Percentiles rank a stretch among this genome's conserved stretches.
These are phyloP conservation scores for Alternaria rosae DNA, from an alignment of 2,329 filamentous ascomycete species.

Conservation along the genomic window DNA sequence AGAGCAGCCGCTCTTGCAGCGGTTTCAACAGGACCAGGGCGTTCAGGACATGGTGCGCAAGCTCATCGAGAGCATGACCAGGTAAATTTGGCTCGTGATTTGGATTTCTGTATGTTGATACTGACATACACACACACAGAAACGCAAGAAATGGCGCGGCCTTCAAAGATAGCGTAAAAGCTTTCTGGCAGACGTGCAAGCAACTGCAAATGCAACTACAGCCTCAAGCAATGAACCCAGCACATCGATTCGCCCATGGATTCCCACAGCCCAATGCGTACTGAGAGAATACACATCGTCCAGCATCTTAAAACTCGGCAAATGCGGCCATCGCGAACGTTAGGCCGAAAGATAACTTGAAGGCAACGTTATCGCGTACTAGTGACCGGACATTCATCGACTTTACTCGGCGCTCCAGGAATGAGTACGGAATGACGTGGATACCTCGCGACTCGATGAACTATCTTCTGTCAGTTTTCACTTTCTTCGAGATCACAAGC, in stretches of 20 bases:
- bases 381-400: slow-evolving; percentile 59
- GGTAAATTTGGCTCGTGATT: slow-evolving; percentile 25
- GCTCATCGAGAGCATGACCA: slow-evolving; percentile 44
- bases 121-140: slow-evolving; percentile 45
- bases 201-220: slow-evolving; percentile 47
- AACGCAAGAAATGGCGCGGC: slow-evolving; percentile 42
- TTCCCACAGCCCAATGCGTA: slow-evolving; percentile 9
- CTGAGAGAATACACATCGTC: background rate
- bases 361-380: slow-evolving; percentile 66
- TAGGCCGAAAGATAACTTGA: slow-evolving; percentile 73
- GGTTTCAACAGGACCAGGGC: slow-evolving; percentile 36
- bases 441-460: slow-evolving; percentile 61
- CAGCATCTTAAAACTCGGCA: slow-evolving; percentile 58
- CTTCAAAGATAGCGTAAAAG: slow-evolving; percentile 47
- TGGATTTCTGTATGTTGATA: background rate
- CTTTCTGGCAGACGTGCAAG: slow-evolving; percentile 49
- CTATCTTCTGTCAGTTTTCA: slow-evolving; percentile 41
- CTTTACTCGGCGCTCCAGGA: slow-evolving; percentile 60
- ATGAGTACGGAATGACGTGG: slow-evolving; percentile 58
- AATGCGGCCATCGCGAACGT: slow-evolving; percentile 77
- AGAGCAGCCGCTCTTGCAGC: slow-evolving; percentile 39
- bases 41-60: slow-evolving; percentile 43
- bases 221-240: slow-evolving; percentile 38
- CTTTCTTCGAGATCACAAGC: background rate
- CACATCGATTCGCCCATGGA: slow-evolving; percentile 31